Base-by-base conservation (phyloP, 2,329 filamentous ascomycete genomes). In the Penicillium griseofulvum region DNA sequence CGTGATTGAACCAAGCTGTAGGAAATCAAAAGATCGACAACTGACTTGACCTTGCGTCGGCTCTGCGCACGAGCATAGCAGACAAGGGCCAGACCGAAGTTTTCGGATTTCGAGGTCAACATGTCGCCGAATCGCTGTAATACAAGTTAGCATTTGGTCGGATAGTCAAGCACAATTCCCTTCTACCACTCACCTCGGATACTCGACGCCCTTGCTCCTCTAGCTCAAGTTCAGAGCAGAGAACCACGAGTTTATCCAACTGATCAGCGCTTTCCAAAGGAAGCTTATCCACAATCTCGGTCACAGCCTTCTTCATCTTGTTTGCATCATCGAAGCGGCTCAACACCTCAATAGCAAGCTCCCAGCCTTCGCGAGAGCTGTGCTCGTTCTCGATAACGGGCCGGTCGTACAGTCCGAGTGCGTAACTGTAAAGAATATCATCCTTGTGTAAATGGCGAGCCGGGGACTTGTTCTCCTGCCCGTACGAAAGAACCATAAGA, bases 51-150 rank as follows among this genome's bases (percentile, higher is more conserved):
- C 73, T 93, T 95, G 60, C 83, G 80, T 1, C 85, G 78, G 26
- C 87, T 85, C 68, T 95, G 91, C 3, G 91, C 89, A 12, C 95
- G 84, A 24, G 93, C 89, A 71, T 94, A 97, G 78, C 95, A 97
- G 76, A 94, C 87, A 19, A 97, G 81, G 0, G 91, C 90, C 61
- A 93, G 86, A 51, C 93, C 93, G 64, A 93, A 97, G 52, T 88
- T 84, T 65, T 90, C 84, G 0, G 88, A 88, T 39, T 85, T 83
- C 56, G 86, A 81, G 11, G 87, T 84, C 37, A 96, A 81, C 45
- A 87, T 81, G 61, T 96, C 87, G 54, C 91, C 93, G 69, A 91
- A 97, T 61, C 88, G 86, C 90, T 96, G 66, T 28, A 12, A 12
- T 14, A 19, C 24, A 36, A 24, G 44, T 69, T 49, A 70, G 63